phyloP scores from a whole-genome alignment of 2,329 filamentous ascomycete genomes.

The Didymellaceae sp. region DNA sequence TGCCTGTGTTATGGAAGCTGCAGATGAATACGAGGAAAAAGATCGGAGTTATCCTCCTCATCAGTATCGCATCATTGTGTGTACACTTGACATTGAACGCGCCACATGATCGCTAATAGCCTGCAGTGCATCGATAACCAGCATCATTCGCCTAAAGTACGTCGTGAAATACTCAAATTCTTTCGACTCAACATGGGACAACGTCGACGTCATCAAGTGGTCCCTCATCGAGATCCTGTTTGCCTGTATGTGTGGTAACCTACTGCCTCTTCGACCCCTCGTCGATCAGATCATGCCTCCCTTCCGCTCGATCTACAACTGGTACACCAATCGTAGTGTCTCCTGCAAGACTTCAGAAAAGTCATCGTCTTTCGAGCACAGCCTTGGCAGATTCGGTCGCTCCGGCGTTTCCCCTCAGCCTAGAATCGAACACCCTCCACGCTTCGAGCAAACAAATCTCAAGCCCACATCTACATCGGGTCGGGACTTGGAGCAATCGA shows the following conservation, averaged over 20 bases:
- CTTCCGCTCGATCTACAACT: conserved; percentile 16
- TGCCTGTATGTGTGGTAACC: conserved; percentile 25
- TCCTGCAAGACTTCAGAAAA: conserved; percentile 17
- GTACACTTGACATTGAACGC: not conserved
- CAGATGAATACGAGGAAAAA: conserved; percentile 25
- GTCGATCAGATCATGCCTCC: conserved; percentile 16
- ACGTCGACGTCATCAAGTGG: conserved; percentile 27
- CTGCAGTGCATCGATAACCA: conserved; percentile 21
- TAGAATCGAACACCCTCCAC: conserved; percentile 9
- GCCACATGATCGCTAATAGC: not conserved
- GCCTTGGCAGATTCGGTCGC: conserved; percentile 1
- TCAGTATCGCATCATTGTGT: conserved; percentile 25
- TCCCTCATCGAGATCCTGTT: conserved; percentile 26
- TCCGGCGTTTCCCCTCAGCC: not conserved
- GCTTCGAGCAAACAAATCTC: conserved; percentile 11
- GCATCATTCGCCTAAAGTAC: conserved; percentile 23
- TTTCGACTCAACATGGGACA: conserved; percentile 26
- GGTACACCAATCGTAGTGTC: conserved; percentile 8
- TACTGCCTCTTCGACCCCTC: conserved; percentile 23
- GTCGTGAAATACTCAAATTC: conserved; percentile 22
- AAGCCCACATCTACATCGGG: not conserved
- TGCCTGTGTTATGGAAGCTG: conserved; percentile 22
- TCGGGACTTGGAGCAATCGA: not conserved
- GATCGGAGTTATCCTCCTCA: conserved; percentile 16
- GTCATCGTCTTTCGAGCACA: not conserved